Evolutionary conservation across 495 filamentous ascomycete genomes (phyloP), one percentile per base, ranked within the genome.

Genomic region (Penicillium coffeae): DNA sequence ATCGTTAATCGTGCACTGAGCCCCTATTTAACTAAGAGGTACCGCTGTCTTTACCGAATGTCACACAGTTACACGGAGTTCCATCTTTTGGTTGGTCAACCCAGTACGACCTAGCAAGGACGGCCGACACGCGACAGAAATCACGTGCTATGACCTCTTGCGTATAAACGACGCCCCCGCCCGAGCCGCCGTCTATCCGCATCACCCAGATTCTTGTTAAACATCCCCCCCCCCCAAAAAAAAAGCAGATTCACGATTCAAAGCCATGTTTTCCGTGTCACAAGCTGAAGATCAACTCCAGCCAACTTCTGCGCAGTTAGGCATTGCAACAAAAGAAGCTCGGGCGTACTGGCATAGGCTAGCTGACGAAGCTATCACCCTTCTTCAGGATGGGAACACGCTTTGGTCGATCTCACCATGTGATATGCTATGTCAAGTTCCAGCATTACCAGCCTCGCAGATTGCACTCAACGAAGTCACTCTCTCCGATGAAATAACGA

Each of bases 291-390:
- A 30, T 30, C 25, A 30, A 10, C 25, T 30, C 10, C 25, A 30
- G 25, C 25, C 25, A 30, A 30, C 25, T 4, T 30, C 30, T 43
- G 22, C 21, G 19, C 48, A 48, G 18, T 33, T 48, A 22, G 38
- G 35, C 30, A 33, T 36, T 22, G 46, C 38, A 13, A 42, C 38
- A 42, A 34, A 41, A 5, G 37, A 48, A 48, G 46, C 46, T 42
- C 46, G 38, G 40, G 34, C 25, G 13, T 42, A 48, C 38, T 42
- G 46, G 38, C 22, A 42, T 36, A n/a, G 22, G 27, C 38, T 48
- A 16, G 46, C 38, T 15, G 46, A 48, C n/a, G 37, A 48, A 22
- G 46, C 38, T 12, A 42, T 35, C 0, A 8, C 38, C 3, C 27
- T 8, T 41, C 38, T 41, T 1, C 12, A 37, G 8, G 20, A 46